These are phyloP conservation scores for Bigelowiella natans DNA, from an alignment of 78 protist genomes.

Conservation along the genomic window DNA sequence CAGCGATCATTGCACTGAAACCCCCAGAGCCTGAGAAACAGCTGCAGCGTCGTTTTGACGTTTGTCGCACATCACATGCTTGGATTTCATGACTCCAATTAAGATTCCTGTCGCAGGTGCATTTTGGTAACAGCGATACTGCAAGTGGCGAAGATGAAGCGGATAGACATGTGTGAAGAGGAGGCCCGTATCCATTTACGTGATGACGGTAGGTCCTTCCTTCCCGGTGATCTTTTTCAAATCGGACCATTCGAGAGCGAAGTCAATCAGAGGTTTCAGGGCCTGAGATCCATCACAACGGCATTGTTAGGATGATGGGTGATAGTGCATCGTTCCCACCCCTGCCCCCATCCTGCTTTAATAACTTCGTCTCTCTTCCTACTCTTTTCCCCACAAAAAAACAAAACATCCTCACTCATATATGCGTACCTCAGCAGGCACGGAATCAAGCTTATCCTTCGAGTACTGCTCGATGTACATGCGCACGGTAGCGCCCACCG, in stretches of 20 bases:
- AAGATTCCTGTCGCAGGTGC: too few relatives aligned
- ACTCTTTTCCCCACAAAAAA: neutral
- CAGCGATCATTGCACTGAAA: too few relatives aligned
- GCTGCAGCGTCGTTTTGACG: too few relatives aligned
- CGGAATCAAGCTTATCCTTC: conserved; percentile 4
- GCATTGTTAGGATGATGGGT: conserved; percentile 66
- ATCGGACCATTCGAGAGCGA: conserved; percentile 36
- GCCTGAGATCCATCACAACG: conserved; percentile 20
- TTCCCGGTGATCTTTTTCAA: conserved; percentile 61
- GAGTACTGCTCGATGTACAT: conserved; percentile 78
- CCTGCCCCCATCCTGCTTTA: conserved; percentile 50
- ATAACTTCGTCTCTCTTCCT: neutral
- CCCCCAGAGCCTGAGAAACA: too few relatives aligned
- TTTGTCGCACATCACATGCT: too few relatives aligned
- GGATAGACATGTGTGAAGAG: too few relatives aligned
- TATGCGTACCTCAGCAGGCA: neutral
- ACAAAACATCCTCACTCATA: neutral
- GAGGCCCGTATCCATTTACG: conserved; percentile 52
- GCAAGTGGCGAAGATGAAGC: too few relatives aligned
- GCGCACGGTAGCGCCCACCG: conserved; percentile 86
- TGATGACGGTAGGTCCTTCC: conserved; percentile 75
- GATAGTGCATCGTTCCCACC: conserved; percentile 92
- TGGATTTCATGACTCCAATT: too few relatives aligned
- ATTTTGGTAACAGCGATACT: too few relatives aligned
- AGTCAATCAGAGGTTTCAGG: conserved; percentile 41